phyloP scores from a whole-genome alignment of 306 rosid species.

The Benincasa hispida region DNA sequence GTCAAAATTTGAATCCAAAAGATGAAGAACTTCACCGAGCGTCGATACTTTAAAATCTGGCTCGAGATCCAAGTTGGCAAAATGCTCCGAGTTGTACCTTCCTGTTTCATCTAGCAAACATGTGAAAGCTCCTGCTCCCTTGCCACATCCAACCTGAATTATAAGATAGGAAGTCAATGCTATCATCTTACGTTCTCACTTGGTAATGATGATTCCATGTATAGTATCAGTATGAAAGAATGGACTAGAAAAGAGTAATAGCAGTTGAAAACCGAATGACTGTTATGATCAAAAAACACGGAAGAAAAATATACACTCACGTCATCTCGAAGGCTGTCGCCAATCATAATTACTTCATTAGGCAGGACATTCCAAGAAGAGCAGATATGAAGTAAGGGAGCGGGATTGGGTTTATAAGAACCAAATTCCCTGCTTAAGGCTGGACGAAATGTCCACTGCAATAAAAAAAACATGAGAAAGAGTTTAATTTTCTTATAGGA shows the following conservation, averaged over 20 bases:
- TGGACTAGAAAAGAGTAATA: not conserved
- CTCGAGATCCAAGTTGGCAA: conserved; percentile 26
- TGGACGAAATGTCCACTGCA: conserved; percentile 76
- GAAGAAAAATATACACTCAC: conserved; percentile 28
- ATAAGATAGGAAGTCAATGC: not conserved
- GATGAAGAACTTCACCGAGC: conserved; percentile 40
- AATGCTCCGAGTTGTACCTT: conserved; percentile 47
- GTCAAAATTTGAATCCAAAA: conserved; percentile 58
- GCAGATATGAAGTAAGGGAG: conserved; percentile 78
- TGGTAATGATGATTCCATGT: not conserved
- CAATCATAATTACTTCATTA: conserved; percentile 80
- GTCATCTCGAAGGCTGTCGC: conserved; percentile 91
- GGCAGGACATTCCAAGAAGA: conserved; percentile 80
- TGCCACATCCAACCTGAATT: conserved; percentile 68
- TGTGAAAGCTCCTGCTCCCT: conserved; percentile 73
- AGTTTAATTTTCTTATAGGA: not conserved
- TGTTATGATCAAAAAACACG: not conserved
- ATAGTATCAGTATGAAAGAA: not conserved
- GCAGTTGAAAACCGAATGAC: not conserved
- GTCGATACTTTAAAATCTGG: conserved; percentile 86
- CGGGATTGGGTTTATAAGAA: conserved; percentile 84
- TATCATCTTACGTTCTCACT: not conserved
- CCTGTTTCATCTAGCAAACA: conserved; percentile 85
- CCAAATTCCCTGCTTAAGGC: conserved; percentile 83
- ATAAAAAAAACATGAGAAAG: not conserved